Evolutionary conservation across 2,329 filamentous ascomycete genomes (phyloP).

Genomic region (Pseudomassariella vexata): DNA sequence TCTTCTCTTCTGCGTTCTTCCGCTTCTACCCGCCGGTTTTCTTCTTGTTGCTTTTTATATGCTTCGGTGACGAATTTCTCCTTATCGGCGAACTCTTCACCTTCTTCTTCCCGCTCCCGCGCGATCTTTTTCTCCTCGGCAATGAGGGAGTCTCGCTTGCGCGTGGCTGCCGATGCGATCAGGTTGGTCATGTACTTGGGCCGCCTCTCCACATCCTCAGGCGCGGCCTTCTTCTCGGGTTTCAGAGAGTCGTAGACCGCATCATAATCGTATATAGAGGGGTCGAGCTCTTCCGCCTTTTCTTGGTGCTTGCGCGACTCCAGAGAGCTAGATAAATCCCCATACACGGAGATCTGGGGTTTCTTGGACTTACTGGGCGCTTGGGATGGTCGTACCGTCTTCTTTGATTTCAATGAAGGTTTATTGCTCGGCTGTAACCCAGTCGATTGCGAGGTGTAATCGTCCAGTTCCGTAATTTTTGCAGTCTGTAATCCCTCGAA

Average conservation of each 20-base stretch:
- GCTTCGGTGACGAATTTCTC: conserved; percentile 82
- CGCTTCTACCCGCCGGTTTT: conserved; percentile 63
- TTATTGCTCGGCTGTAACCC: conserved; percentile 22
- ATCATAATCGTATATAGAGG: conserved; percentile 82
- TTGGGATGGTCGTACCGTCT: no score
- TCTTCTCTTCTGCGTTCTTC: conserved; percentile 65
- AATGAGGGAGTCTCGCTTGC: conserved; percentile 71
- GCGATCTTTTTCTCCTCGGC: conserved; percentile 77
- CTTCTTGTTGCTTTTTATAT: conserved; percentile 76
- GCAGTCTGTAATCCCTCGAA: conserved; percentile 36
- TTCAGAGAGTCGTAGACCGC: conserved; percentile 74
- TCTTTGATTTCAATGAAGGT: conserved; percentile 21
- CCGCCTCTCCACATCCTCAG: conserved; percentile 50
- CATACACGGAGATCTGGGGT: conserved; percentile 41
- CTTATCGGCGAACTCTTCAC: conserved; percentile 75
- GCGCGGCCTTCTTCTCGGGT: conserved; percentile 49
- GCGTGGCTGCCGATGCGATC: conserved; percentile 65
- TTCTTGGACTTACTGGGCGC: conserved; percentile 39
- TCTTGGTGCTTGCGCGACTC: conserved; percentile 58
- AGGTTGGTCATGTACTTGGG: conserved; percentile 77
- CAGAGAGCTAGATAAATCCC: conserved; percentile 61
- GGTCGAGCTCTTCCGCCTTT: conserved; percentile 61
- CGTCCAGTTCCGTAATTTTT: conserved; percentile 56
- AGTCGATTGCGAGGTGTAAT: conserved; percentile 30
- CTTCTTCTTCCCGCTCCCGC: conserved; percentile 71